Base-by-base conservation (phyloP, 2,329 filamentous ascomycete species). In the Hypoxylon sp. region DNA sequence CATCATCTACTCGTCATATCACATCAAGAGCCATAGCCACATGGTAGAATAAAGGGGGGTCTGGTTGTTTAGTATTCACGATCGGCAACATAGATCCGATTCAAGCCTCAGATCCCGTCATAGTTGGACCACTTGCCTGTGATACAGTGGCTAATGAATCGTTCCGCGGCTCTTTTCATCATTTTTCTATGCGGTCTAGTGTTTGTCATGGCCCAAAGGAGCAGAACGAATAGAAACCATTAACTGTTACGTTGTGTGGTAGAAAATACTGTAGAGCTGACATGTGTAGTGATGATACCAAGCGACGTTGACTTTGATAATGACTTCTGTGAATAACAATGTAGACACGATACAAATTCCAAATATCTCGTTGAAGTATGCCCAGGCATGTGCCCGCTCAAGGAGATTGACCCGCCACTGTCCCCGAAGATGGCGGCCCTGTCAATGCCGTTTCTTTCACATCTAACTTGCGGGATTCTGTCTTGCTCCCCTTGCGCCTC, bases 1-100 rank as follows among this genome's bases (percentile, higher is more conserved):
- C 36, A 59, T 64, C 61, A 64, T 59, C 36, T 23, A 11, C 28
- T 14, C 61, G 61, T 64, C 61, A 64, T 45, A 53, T 51, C 48
- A 45, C 61, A 58, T 59, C 17, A 53, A 30, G 38, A 53, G 46
- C 38, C 48, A 46, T 43, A 17, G 45, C 51, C 3, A 23, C 13
- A 21, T 49, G 23, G 21, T 21, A 34, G 17, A 25, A 43, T 13
- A 9, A 50, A 61, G 19, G 21, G 21, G 25, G 53, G 21, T 13
- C 28, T 23, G 32, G 5, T n/a, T 50, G 50, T 21, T 9, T 34
- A 57, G 7, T 49, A 38, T 55, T 30, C 30, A 57, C 9, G 13
- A 23, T 50, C 17, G 51, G 43, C 51, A 43, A 25, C 25, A 19
- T 23, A 14, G 30, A 56, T 19, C 23, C 23, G 46, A 36, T 38